Evolutionary conservation across 495 filamentous ascomycete genomes (phyloP).

Genomic region (Podospora tetraspora): DNA sequence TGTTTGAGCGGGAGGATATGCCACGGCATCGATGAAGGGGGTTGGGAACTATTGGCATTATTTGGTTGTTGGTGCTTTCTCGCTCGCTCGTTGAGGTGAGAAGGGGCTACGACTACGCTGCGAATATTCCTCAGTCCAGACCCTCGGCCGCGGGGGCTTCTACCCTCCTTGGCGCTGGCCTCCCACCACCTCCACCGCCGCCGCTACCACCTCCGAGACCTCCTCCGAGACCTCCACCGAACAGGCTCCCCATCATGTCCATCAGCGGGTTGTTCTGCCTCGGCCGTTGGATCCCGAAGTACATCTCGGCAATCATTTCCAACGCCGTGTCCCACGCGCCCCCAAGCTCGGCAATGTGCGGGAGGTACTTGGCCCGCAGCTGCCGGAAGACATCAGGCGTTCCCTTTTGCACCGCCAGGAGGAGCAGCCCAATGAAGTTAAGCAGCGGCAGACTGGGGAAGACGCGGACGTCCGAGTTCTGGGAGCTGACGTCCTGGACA

Average conservation of each 20-base stretch:
- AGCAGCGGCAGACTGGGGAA: constrained; percentile 84
- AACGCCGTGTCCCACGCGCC: constrained; percentile 77
- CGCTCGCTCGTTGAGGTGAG: background rate
- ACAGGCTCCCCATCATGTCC: constrained; percentile 96
- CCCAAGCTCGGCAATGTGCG: constrained; percentile 64
- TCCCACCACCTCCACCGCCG: constrained; percentile 31
- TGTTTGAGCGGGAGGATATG: constrained; percentile 71
- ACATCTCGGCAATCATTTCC: constrained; percentile 88
- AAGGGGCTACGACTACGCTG: background rate
- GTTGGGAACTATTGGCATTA: background rate
- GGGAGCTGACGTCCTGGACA: constrained; percentile 76
- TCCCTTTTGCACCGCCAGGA: constrained; percentile 79
- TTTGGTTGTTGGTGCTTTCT: background rate
- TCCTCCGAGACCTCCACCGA: constrained; percentile 45
- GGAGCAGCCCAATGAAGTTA: constrained; percentile 82
- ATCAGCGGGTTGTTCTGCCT: constrained; percentile 82
- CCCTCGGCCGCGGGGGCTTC: constrained; percentile 48
- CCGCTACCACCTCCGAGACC: constrained; percentile 34
- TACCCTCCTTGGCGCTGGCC: constrained; percentile 40
- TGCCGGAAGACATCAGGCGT: constrained; percentile 74
- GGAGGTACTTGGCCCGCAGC: constrained; percentile 73
- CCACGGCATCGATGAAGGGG: constrained; percentile 27
- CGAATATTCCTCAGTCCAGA: constrained; percentile 37
- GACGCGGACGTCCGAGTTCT: constrained; percentile 67
- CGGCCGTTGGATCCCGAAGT: constrained; percentile 90